phyloP scores from a whole-genome alignment of 192 early-diverging fungal genomes.

The Cetraspora pellucida region DNA sequence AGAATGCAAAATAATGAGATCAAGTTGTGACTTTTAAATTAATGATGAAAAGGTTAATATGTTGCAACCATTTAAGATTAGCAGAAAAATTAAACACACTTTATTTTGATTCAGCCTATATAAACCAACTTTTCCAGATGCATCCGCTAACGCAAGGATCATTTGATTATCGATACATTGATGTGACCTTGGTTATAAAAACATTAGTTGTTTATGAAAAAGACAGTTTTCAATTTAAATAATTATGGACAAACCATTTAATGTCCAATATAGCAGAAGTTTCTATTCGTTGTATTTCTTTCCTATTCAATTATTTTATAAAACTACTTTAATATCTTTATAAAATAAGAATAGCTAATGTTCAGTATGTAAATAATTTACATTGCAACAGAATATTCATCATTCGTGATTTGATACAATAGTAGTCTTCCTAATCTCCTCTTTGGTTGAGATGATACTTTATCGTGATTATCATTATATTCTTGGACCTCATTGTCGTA shows the following conservation, averaged over 20 bases:
- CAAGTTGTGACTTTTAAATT: slow-evolving; percentile 37
- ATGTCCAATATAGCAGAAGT: slow-evolving; percentile 72
- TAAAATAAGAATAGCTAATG: not conserved
- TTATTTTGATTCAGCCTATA: slow-evolving; percentile 45
- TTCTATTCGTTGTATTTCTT: slow-evolving; percentile 58
- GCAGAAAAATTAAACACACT: not conserved
- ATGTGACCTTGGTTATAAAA: slow-evolving; percentile 55
- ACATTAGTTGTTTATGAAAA: not conserved
- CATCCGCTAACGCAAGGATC: slow-evolving; percentile 63
- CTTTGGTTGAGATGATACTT: slow-evolving; percentile 44
- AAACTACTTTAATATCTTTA: not conserved
- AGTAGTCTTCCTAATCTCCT: slow-evolving; percentile 68
- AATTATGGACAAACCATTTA: slow-evolving; percentile 56
- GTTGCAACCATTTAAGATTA: not conserved
- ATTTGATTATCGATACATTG: slow-evolving; percentile 48
- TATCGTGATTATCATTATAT: not conserved
- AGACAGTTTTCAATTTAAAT: not conserved
- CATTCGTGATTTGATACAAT: slow-evolving; percentile 52
- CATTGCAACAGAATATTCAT: slow-evolving; percentile 43
- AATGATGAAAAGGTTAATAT: not conserved
- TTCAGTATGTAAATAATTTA: not conserved
- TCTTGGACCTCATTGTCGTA: not conserved
- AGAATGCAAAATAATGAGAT: slow-evolving; percentile 39
- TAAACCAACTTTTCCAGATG: slow-evolving; percentile 59
- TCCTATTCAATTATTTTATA: slow-evolving; percentile 24